Conservation (phyloP, 2,329 filamentous ascomycete species). For the Penicillium olsonii region DNA sequence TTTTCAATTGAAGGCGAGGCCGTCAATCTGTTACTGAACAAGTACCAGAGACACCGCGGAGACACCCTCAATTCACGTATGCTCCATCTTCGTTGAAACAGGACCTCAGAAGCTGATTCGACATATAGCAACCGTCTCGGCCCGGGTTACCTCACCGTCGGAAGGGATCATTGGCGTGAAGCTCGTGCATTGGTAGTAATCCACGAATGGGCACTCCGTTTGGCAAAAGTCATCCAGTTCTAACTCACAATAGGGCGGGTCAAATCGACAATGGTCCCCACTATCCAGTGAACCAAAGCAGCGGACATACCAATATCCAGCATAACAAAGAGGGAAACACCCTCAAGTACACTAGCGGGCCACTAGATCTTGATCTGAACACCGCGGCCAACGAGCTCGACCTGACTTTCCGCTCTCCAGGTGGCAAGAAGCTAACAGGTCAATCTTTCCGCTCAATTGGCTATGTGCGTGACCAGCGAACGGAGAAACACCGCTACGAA, state of each 20-base stretch:
- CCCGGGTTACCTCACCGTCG: slow-evolving; percentile 36
- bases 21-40: slow-evolving; percentile 40
- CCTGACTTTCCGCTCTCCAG: slow-evolving; percentile 29
- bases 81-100: not conserved
- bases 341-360: slow-evolving; percentile 36
- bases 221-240: not conserved
- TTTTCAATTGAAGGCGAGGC: slow-evolving; percentile 31
- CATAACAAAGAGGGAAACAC: slow-evolving; percentile 25
- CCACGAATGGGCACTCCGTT: not conserved
- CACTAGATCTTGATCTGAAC: slow-evolving; percentile 35
- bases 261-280: slow-evolving; percentile 39
- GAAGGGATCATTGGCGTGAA: slow-evolving; percentile 45
- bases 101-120: not conserved
- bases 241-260: slow-evolving; percentile 31
- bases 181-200: slow-evolving; percentile 37
- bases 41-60: slow-evolving; percentile 40
- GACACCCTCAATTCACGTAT: slow-evolving; percentile 42
- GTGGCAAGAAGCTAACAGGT: slow-evolving; percentile 35
- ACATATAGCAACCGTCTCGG: slow-evolving; percentile 34
- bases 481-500: slow-evolving; percentile 30
- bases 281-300: slow-evolving; percentile 32
- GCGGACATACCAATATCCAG: slow-evolving; percentile 30
- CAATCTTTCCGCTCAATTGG: slow-evolving; percentile 45
- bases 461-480: slow-evolving; percentile 38
- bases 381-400: slow-evolving; percentile 37